Evolutionary conservation across 805 yeast species (phyloP).

Genomic region (Starmerella stigmatis): DNA sequence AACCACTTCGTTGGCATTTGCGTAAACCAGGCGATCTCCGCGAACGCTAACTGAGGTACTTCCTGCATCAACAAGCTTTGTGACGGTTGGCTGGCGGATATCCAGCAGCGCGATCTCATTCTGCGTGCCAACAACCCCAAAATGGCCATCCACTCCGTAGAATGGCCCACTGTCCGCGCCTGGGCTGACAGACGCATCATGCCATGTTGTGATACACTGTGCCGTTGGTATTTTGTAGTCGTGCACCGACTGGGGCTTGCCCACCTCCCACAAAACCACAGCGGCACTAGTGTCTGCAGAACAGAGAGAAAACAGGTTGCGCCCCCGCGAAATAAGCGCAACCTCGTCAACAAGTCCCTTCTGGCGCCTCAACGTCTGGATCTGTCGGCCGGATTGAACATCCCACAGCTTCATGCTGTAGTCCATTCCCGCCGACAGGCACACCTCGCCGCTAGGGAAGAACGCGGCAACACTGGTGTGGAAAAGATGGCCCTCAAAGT

Average conservation of each 20-base stretch:
- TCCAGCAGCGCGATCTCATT: conserved; percentile 24
- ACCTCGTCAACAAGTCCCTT: conserved; percentile 40
- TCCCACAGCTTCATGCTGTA: conserved; percentile 54
- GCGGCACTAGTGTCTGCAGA: conserved; percentile 39
- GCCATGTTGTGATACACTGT: conserved; percentile 5
- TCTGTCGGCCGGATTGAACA: conserved; percentile 37
- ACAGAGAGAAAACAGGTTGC: conserved; percentile 48
- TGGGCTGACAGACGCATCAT: neutral
- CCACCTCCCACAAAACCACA: conserved; percentile 60
- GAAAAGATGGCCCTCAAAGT: conserved; percentile 41
- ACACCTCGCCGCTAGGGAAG: conserved; percentile 58
- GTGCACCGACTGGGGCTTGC: conserved; percentile 40
- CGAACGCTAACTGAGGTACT: neutral
- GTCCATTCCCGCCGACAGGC: conserved; percentile 51
- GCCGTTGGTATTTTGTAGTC: conserved; percentile 34
- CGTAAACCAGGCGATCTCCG: neutral
- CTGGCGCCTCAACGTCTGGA: conserved; percentile 46
- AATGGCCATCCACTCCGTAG: conserved; percentile 38
- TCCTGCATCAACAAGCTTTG: neutral
- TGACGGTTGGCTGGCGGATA: neutral
- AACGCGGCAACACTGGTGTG: conserved; percentile 38
- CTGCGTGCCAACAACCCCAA: conserved; percentile 32
- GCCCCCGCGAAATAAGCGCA: conserved; percentile 49
- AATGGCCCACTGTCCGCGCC: conserved; percentile 20
- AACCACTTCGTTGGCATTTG: neutral